These are phyloP conservation scores for Alisma plantagoaquatica DNA, from an alignment of 106 monocot species.

Conservation along the genomic window DNA sequence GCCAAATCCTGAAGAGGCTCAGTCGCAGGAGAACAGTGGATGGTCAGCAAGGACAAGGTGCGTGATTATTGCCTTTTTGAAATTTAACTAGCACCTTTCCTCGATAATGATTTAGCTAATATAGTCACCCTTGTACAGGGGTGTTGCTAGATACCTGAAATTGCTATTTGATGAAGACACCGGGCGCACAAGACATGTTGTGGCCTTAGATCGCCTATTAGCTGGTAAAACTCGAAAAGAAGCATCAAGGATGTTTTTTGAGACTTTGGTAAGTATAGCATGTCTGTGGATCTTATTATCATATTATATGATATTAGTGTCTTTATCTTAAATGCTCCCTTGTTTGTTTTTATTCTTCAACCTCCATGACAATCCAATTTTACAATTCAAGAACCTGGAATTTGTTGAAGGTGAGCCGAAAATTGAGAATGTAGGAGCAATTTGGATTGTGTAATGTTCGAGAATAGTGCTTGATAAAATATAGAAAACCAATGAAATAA, in stretches of 20 bases:
- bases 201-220: slow-evolving; percentile 70
- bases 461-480: no score
- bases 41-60: slow-evolving; percentile 96
- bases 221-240: slow-evolving; percentile 92
- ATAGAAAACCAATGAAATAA: no score
- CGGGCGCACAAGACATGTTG: slow-evolving; percentile 48
- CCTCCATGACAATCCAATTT: neutral
- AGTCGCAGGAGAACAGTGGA: slow-evolving; percentile 70
- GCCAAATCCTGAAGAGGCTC: slow-evolving; percentile 48
- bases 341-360: neutral
- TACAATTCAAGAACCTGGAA: neutral
- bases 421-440: no score
- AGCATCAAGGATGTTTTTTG: slow-evolving; percentile 99
- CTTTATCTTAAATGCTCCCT: neutral
- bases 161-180: slow-evolving; percentile 74
- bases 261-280: slow-evolving; percentile 96
- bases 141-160: slow-evolving; percentile 80
- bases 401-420: no score
- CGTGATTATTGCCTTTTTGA: no score
- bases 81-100: no score
- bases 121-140: slow-evolving; percentile 38
- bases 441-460: neutral
- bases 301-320: slow-evolving; percentile 4
- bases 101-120: no score
- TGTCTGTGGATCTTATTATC: no score